Percentiles rank a stretch among this genome's conserved stretches.
Evolutionary conservation across 2,329 filamentous ascomycete species (phyloP).

Genomic region (Ophiosphaerella korrae): DNA sequence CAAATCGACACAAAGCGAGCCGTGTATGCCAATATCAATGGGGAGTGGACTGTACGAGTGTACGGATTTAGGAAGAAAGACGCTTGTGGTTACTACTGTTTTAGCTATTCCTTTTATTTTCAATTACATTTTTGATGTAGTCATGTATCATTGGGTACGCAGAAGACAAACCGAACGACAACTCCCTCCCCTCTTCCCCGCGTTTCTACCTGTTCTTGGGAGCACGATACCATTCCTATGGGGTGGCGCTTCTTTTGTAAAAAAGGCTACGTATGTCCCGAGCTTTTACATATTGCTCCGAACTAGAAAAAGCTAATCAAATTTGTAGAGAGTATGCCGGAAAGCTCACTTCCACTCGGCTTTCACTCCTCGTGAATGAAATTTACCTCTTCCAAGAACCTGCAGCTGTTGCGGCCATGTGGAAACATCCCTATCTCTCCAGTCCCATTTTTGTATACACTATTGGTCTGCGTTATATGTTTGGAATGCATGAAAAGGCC

Average conservation of each 20-base stretch:
- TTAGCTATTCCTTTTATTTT: no score
- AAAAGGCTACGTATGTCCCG: neutral
- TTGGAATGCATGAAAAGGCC: neutral
- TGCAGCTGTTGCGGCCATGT: neutral
- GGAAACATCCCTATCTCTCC: neutral
- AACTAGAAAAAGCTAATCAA: no score
- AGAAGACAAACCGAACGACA: no score
- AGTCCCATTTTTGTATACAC: slow-evolving; percentile 1
- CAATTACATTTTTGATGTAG: no score
- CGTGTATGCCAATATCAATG: no score
- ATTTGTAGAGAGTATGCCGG: no score
- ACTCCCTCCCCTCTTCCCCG: neutral
- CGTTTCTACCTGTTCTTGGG: neutral
- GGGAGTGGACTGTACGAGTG: no score
- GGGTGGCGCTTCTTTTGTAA: slow-evolving; percentile 1
- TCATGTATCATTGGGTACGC: no score
- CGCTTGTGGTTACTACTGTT: no score
- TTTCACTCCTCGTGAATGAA: neutral
- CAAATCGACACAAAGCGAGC: no score
- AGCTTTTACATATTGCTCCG: no score
- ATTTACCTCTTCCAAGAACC: neutral
- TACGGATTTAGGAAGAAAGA: no score
- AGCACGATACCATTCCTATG: neutral
- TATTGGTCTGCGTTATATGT: neutral
- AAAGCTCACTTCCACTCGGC: neutral